phyloP scores from a whole-genome alignment of 371 early-diverging fungal genomes.

The Fennellomyces sp. region DNA sequence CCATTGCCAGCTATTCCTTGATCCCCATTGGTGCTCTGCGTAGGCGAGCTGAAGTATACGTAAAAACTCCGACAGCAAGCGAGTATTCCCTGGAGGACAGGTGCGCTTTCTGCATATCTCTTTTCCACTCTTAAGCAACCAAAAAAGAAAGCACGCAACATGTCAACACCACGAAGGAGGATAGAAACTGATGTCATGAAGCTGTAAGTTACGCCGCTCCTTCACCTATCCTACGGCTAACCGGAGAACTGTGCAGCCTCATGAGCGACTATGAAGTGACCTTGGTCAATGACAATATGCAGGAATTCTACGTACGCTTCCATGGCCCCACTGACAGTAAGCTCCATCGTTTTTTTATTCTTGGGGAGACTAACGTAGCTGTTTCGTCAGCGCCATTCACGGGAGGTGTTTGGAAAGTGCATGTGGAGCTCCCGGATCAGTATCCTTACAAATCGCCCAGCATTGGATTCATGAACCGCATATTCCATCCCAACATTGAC shows the following conservation, averaged over 20 bases:
- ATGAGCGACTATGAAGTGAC: conserved; percentile 99
- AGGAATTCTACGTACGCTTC: conserved; percentile 96
- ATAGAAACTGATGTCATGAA: conserved; percentile 99
- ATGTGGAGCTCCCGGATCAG: conserved; percentile 98
- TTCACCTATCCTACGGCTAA: too few relatives aligned
- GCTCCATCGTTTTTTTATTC: too few relatives aligned
- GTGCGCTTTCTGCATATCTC: background rate
- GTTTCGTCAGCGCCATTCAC: conserved; percentile 85
- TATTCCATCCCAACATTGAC: conserved; percentile 99
- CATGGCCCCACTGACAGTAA: conserved; percentile 95
- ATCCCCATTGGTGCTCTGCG: too few relatives aligned
- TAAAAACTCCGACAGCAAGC: too few relatives aligned
- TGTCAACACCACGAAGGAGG: conserved; percentile 91
- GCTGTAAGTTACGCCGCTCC: conserved; percentile 69
- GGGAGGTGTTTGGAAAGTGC: conserved; percentile 96
- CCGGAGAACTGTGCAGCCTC: too few relatives aligned
- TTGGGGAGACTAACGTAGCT: too few relatives aligned
- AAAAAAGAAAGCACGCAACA: conserved; percentile 26
- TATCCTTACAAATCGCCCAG: conserved; percentile 99
- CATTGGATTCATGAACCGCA: conserved; percentile 99
- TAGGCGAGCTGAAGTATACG: too few relatives aligned
- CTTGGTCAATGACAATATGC: conserved; percentile 98
- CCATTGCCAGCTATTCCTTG: too few relatives aligned
- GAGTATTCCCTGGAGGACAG: too few relatives aligned
- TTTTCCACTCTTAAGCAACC: background rate